These are phyloP conservation scores for Hypoxylon lienhwacheense DNA, from an alignment of 495 filamentous ascomycete genomes.

Conservation along the genomic window DNA sequence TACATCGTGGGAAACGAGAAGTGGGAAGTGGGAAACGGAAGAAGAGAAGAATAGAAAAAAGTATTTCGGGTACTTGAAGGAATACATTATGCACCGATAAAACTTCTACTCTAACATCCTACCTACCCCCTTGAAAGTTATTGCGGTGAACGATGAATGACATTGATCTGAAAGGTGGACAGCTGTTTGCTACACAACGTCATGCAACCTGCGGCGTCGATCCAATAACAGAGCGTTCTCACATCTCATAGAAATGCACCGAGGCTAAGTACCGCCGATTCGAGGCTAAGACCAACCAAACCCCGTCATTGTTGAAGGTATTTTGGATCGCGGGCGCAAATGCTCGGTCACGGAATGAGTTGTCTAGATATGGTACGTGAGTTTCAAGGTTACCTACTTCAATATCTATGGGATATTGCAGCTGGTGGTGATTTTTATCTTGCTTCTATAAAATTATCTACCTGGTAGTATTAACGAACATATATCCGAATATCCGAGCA, in stretches of 20 bases:
- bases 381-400: conserved; percentile 33
- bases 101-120: not conserved
- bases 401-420: conserved; percentile 29
- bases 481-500: too few species aligned
- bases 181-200: conserved; percentile 37
- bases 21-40: too few species aligned
- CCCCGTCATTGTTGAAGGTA: not conserved
- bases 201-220: conserved; percentile 9
- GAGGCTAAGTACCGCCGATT: conserved; percentile 32
- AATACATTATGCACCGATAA: too few species aligned
- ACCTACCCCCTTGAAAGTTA: not conserved
- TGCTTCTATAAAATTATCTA: too few species aligned
- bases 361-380: conserved; percentile 17
- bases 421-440: conserved; percentile 15
- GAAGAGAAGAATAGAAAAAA: too few species aligned
- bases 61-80: too few species aligned
- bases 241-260: conserved; percentile 31
- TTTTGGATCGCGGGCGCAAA: not conserved
- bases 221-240: conserved; percentile 29
- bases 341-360: conserved; percentile 23
- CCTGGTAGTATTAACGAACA: too few species aligned
- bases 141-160: conserved; percentile 18
- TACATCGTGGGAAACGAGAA: too few species aligned
- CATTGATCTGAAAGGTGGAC: conserved; percentile 18
- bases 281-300: conserved; percentile 29